phyloP scores from a whole-genome alignment of 257 asterid species.

The Agastache rugosa region DNA sequence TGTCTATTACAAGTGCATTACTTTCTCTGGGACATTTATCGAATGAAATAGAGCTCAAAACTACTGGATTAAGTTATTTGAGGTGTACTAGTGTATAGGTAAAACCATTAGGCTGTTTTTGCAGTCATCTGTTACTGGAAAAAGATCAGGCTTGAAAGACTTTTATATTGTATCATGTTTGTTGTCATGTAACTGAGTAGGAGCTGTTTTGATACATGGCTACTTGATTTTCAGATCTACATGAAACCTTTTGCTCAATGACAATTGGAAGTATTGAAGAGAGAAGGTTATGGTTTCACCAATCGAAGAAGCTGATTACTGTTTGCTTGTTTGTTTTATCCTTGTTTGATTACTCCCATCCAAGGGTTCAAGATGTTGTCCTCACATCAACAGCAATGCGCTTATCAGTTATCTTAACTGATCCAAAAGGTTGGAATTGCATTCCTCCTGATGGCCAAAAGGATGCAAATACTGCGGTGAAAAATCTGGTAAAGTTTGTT shows the following conservation, averaged over 20 bases:
- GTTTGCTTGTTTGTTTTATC: conserved; percentile 75
- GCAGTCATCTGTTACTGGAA: neutral
- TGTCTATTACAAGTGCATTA: neutral
- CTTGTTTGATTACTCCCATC: conserved; percentile 55
- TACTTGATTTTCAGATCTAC: conserved; percentile 58
- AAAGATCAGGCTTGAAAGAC: conserved; percentile 1
- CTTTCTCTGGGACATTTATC: neutral
- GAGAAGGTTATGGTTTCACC: conserved; percentile 77
- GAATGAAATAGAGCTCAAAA: conserved; percentile 9
- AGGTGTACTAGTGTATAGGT: conserved; percentile 5
- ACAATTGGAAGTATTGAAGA: conserved; percentile 71
- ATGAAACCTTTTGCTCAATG: conserved; percentile 73
- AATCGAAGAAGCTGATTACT: conserved; percentile 76
- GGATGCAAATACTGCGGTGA: conserved; percentile 63
- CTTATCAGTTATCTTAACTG: conserved; percentile 81
- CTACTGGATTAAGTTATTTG: conserved; percentile 9
- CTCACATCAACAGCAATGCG: conserved; percentile 85
- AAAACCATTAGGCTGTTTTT: conserved; percentile 13
- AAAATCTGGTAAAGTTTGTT: conserved; percentile 60
- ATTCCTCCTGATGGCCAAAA: conserved; percentile 43
- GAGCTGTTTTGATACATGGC: conserved; percentile 33
- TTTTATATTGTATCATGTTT: conserved; percentile 15
- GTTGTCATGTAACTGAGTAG: conserved; percentile 9
- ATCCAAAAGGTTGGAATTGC: conserved; percentile 85
- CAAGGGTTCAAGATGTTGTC: conserved; percentile 50